phyloP scores from a whole-genome alignment of 306 rosid genomes.

The Lathyrus aphaca region DNA sequence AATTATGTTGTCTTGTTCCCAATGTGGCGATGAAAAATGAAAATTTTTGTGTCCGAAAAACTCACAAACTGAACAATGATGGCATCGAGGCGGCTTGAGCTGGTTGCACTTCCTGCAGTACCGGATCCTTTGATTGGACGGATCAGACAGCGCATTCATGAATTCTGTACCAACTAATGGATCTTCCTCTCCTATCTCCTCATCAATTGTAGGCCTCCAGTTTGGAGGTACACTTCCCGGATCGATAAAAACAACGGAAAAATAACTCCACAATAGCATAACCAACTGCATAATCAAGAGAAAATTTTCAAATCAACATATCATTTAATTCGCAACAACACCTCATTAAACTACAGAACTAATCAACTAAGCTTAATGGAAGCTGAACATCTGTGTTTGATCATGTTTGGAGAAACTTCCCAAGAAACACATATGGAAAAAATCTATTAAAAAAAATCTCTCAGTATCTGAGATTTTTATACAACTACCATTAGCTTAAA shows the following conservation, averaged over 20 bases:
- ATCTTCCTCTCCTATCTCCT: slow-evolving; percentile 91
- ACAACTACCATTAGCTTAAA: not conserved
- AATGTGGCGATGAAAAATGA: slow-evolving; percentile 1
- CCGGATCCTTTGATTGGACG: slow-evolving; percentile 64
- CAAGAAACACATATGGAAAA: not conserved
- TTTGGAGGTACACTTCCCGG: slow-evolving; percentile 91
- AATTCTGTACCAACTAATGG: slow-evolving; percentile 75
- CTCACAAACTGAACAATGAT: slow-evolving; percentile 99
- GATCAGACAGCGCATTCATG: slow-evolving; percentile 50
- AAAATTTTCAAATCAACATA: slow-evolving; percentile 32
- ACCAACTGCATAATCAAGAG: slow-evolving; percentile 65
- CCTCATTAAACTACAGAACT: not conserved
- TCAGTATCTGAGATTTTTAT: not conserved
- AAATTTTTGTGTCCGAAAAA: slow-evolving; percentile 20
- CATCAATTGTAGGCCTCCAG: slow-evolving; percentile 90
- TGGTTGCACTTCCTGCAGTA: slow-evolving; percentile 89
- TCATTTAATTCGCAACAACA: slow-evolving; percentile 29
- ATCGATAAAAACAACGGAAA: slow-evolving; percentile 91
- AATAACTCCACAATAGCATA: slow-evolving; percentile 98
- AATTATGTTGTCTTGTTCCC: slow-evolving; percentile 13
- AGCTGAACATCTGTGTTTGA: slow-evolving; percentile 14
- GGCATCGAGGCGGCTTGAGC: slow-evolving; percentile 90
- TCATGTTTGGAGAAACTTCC: not conserved
- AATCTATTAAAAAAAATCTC: not conserved
- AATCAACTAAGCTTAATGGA: not conserved